Evolutionary conservation across 169 alveolate species (phyloP), one percentile per base, ranked within the genome.

Genomic region (Fabrea salina): DNA sequence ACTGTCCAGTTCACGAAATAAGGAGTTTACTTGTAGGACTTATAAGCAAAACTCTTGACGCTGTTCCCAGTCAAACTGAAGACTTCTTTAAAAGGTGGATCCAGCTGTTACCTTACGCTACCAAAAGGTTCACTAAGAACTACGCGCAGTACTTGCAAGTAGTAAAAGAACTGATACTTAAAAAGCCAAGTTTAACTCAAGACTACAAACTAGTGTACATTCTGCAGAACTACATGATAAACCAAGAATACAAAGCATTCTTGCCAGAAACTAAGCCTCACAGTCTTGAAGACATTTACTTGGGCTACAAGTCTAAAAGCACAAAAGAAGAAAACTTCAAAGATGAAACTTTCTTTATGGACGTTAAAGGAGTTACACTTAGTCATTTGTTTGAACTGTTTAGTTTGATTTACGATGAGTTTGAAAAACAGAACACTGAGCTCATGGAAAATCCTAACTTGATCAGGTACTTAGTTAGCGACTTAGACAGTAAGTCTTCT

Each of bases 21-120:
- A 70, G 79, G 49, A 70, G 49, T 32, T 47, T 70, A 13, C 22
- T 70, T 47, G 79, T 70, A 22, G 79, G 40, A 27, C 27, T 70
- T 47, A 25, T 30, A 27, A 67, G 39, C 11, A 22, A 22, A 61
- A 8, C 74, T 22, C 32, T 61, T 11, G 57, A 61, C 6, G 53
- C 8, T 13, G 8, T 61, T 61, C n/a, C n/a, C n/a, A n/a, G n/a
- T n/a, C n/a, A n/a, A 0, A n/a, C n/a, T n/a, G 61, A 2, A 68
- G 30, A 33, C 7, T 8, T 44, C 22, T 11, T 47, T 16, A 19
- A 25, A 40, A 68, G 78, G 27, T 16, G 22, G 32, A 19, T 68
- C 1, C 16, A 68, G 2, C 37, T 68, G 19, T 47, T 68, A 37
- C 57, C 57, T 19, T 19, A 41, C 25, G 59, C 78, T 1, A 68